Evolutionary conservation across 2,329 filamentous ascomycete genomes (phyloP), one percentile per base, ranked within the genome.

Genomic region (Chaetoscypha palmicola): DNA sequence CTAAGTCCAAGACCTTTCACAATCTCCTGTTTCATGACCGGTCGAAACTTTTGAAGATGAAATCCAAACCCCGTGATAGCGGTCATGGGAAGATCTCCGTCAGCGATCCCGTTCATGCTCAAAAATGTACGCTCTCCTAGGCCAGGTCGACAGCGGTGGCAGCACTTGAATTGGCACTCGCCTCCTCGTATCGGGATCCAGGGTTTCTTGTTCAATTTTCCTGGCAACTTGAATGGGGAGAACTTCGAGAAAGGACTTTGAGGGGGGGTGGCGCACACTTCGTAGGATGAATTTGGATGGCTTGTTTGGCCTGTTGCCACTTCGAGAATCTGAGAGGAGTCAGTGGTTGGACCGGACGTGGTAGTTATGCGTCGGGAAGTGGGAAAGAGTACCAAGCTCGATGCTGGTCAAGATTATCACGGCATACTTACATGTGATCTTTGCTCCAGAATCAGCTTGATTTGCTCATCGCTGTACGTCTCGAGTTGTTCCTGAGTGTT

Each of bases 61-160:
- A 79, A 79, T 11, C 75, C 71, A 50, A 68, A 79, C 1, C 73
- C 76, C 1, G 66, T 62, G 5, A 70, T 71, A 3, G 68, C 71
- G 3, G 68, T 70, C 4, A 73, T 65, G 1, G 68, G 67, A 3
- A 77, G 61, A 37, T 77, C 71, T 5, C 67, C 73, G 17, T 70
- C 59, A n/a, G 64, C 57, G 17, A 79, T 62, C 3, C 66, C 70
- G 48, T 74, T 59, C 14, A 80, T 61, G 50, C 71, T 73, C 17
- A 79, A 58, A 46, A 63, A 74, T 1, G 68, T 57, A 21, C 75
- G 69, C 11, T 70, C 64, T 17, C 61, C 57, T 20, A 62, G 66
- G 1, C 58, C 60, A 3, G 67, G 67, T 3, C 73, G 69, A 50
- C 77, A 80, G 5, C 45, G 47, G 3, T 68, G 66, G 48, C 76